These are phyloP conservation scores for Leucocoprinus birnbaumii DNA, from an alignment of 768 basidiomycete genomes.

Conservation along the genomic window DNA sequence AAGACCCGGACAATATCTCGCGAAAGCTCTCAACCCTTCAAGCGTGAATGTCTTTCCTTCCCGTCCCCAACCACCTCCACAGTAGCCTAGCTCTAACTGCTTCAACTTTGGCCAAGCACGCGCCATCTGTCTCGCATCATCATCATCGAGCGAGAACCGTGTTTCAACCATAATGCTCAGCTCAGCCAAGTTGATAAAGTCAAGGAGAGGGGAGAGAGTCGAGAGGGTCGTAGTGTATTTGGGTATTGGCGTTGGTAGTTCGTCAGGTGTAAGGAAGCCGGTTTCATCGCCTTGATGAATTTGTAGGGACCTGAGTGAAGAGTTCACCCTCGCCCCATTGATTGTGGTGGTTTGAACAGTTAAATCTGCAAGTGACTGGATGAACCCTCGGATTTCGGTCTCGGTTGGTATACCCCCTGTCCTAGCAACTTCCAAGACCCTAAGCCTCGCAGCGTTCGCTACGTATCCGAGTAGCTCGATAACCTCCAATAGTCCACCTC, in stretches of 20 bases:
- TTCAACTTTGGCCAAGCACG: not conserved
- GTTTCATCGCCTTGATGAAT: not conserved
- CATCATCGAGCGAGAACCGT: not conserved
- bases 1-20: not conserved
- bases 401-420: not conserved
- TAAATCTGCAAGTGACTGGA: not conserved
- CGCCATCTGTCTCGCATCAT: slow-evolving; percentile 3
- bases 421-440: not conserved
- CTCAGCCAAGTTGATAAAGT: not conserved
- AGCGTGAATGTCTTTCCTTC: not conserved
- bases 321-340: not conserved
- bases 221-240: not conserved
- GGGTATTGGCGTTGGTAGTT: not conserved
- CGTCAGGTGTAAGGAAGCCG: not conserved
- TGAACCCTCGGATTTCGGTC: not conserved
- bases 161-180: not conserved
- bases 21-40: not conserved
- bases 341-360: not conserved
- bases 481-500: not conserved
- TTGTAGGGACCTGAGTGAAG: not conserved
- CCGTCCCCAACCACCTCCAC: not conserved
- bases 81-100: not conserved
- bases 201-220: slow-evolving; percentile 1
- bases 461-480: not conserved
- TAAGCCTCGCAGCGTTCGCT: not conserved